Evolutionary conservation across 2,329 filamentous ascomycete genomes (phyloP).

Genomic region (Didymella exigua): DNA sequence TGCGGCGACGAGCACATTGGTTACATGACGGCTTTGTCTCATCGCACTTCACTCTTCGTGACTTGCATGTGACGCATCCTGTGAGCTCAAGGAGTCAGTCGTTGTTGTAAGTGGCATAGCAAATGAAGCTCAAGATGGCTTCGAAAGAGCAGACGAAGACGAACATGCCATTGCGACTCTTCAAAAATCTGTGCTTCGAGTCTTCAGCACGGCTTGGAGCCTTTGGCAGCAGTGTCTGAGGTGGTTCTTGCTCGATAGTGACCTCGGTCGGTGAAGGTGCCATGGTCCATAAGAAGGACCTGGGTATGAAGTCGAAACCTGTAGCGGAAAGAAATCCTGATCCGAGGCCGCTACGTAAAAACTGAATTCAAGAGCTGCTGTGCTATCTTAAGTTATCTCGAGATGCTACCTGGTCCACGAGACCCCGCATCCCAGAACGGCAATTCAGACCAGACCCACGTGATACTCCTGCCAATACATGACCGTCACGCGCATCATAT

Average conservation of each 20-base stretch:
- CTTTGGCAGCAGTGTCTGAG: not conserved
- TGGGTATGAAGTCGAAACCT: not conserved
- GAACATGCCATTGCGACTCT: slow-evolving; percentile 22
- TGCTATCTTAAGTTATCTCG: slow-evolving; percentile 11
- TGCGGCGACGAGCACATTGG: slow-evolving; percentile 68
- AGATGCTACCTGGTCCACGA: slow-evolving; percentile 4
- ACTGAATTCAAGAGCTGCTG: not conserved
- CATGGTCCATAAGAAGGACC: slow-evolving; percentile 3
- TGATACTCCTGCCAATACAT: not conserved
- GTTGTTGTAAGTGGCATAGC: not conserved
- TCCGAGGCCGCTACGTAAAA: not conserved
- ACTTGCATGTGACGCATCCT: slow-evolving; percentile 75
- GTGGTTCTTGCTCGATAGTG: slow-evolving; percentile 1
- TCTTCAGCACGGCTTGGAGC: slow-evolving; percentile 10
- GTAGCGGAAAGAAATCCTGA: not conserved
- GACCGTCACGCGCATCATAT: not conserved
- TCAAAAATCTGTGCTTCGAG: slow-evolving; percentile 14
- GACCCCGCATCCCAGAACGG: slow-evolving; percentile 17
- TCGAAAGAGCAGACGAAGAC: slow-evolving; percentile 7
- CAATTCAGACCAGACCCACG: slow-evolving; percentile 11
- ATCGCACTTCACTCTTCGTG: slow-evolving; percentile 73
- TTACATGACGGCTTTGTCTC: slow-evolving; percentile 70
- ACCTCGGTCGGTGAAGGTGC: slow-evolving; percentile 1
- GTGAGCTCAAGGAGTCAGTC: slow-evolving; percentile 12
- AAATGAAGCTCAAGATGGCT: not conserved